Base-by-base conservation (phyloP, 257 asterid genomes). In the Forsythia viridissima region DNA sequence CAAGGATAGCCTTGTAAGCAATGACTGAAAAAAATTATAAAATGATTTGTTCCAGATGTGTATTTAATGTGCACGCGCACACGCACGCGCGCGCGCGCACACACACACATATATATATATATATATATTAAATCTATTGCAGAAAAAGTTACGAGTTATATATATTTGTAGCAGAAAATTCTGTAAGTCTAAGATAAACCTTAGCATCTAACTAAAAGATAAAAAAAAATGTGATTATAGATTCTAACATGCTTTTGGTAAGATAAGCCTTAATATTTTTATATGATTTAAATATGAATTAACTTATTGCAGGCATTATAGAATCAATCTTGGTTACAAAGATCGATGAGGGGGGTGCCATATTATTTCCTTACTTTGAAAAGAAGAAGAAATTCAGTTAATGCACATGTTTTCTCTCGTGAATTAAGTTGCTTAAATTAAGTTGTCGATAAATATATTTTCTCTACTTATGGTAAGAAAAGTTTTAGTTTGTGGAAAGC, bases 21-120 rank as follows among this genome's bases (percentile, higher is more conserved):
- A 70, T 95, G 90, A 98, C 99, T 18, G 93, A 84, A 78, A 95
- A 24, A 24, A 95, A 91, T 81, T 92, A 97, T 95, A 89, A 90
- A 90, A 67, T 46, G 43, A 73, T 82, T 36, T 66, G 38, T 61
- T 77, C 69, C 18, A 76, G 65, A 11, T 65, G 70, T 65, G 20
- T 8, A 34, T 59, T 66, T 34, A 38, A 59, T 76, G 70, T 48
- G 71, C 30, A 20, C 18, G 0, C 24, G 0, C 24, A 24, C 24
- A 24, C 24, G 0, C 24, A 24, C 24, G 0, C 24, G 0, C 24
- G 0, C 24, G 0, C 24, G 0, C 24, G 0, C 24, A 24, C 24
- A 24, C 24, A 24, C 24, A 24, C 24, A 24, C 24, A 24, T 24
- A 24, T 24, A 24, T 24, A 24, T 24, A 24, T 24, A 4, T 73